These are phyloP conservation scores for Aspergillus cristatus DNA, from an alignment of 495 filamentous ascomycete genomes.

Conservation along the genomic window DNA sequence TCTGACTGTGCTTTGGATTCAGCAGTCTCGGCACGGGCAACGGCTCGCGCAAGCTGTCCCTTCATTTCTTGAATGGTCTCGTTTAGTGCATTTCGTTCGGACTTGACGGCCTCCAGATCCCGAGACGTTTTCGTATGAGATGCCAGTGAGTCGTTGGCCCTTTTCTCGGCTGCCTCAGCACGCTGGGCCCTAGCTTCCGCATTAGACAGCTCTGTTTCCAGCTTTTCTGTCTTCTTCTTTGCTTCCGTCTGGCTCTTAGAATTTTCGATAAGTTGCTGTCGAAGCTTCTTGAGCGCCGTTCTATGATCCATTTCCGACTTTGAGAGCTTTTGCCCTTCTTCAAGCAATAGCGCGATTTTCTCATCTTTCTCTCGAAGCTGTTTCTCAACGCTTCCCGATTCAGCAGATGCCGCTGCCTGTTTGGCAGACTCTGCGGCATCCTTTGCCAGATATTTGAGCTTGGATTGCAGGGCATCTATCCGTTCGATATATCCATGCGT, in stretches of 20 bases:
- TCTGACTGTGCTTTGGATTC: slow-evolving; percentile 60
- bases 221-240: slow-evolving; percentile 53
- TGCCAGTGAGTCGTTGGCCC: slow-evolving; percentile 53
- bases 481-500: slow-evolving; percentile 74
- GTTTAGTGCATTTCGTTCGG: slow-evolving; percentile 58
- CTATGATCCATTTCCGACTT: slow-evolving; percentile 77
- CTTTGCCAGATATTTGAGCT: slow-evolving; percentile 76
- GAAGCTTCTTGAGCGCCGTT: slow-evolving; percentile 73
- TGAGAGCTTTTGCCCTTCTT: slow-evolving; percentile 85
- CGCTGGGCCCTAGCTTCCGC: slow-evolving; percentile 52
- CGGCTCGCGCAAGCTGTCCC: slow-evolving; percentile 58
- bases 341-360: slow-evolving; percentile 77
- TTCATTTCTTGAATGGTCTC: slow-evolving; percentile 60
- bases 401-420: slow-evolving; percentile 49
- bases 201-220: slow-evolving; percentile 51
- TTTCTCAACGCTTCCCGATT: slow-evolving; percentile 57
- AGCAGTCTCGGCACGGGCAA: slow-evolving; percentile 54
- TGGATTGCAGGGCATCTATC: slow-evolving; percentile 86
- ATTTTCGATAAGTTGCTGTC: slow-evolving; percentile 54
- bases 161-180: slow-evolving; percentile 58
- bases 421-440: slow-evolving; percentile 66
- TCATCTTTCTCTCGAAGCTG: slow-evolving; percentile 83
- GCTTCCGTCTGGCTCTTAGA: slow-evolving; percentile 36
- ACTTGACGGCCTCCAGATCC: slow-evolving; percentile 58
- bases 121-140: slow-evolving; percentile 56